These are phyloP conservation scores for Salvia rosmarinus DNA, from an alignment of 257 asterid species.

Conservation along the genomic window DNA sequence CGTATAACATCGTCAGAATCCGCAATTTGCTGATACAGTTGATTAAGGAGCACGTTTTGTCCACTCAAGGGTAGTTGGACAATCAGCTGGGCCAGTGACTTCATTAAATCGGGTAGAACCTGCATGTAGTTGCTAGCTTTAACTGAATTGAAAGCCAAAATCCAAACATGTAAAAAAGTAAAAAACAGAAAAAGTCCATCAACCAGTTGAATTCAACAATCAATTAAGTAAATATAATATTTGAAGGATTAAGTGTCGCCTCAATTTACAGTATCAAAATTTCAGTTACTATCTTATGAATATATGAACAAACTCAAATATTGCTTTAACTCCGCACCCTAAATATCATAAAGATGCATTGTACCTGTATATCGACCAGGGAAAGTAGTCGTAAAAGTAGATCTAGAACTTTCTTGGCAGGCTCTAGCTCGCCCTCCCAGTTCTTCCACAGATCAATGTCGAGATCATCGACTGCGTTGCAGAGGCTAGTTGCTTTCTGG, in stretches of 20 bases:
- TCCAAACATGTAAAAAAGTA: not conserved
- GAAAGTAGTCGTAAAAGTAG: slow-evolving; percentile 75
- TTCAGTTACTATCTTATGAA: no score
- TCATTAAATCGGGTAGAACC: slow-evolving; percentile 80
- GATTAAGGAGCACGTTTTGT: slow-evolving; percentile 58
- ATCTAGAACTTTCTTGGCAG: slow-evolving; percentile 71
- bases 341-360: not conserved
- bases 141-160: slow-evolving; percentile 6
- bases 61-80: slow-evolving; percentile 55
- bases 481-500: slow-evolving; percentile 63
- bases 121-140: slow-evolving; percentile 32
- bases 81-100: slow-evolving; percentile 64
- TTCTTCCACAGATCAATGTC: slow-evolving; percentile 58
- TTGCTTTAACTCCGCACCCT: no score
- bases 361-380: slow-evolving; percentile 87
- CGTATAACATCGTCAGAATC: slow-evolving; percentile 85
- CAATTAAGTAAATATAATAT: not conserved
- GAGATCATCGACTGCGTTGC: slow-evolving; percentile 38
- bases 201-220: slow-evolving; percentile 15
- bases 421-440: slow-evolving; percentile 74
- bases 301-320: no score
- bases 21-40: slow-evolving; percentile 74
- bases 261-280: no score
- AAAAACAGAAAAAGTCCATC: no score
- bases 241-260: no score